Evolutionary conservation across 2,329 filamentous ascomycete species (phyloP), one percentile per base, ranked within the genome.

Genomic region (Fusarium sublunatum): DNA sequence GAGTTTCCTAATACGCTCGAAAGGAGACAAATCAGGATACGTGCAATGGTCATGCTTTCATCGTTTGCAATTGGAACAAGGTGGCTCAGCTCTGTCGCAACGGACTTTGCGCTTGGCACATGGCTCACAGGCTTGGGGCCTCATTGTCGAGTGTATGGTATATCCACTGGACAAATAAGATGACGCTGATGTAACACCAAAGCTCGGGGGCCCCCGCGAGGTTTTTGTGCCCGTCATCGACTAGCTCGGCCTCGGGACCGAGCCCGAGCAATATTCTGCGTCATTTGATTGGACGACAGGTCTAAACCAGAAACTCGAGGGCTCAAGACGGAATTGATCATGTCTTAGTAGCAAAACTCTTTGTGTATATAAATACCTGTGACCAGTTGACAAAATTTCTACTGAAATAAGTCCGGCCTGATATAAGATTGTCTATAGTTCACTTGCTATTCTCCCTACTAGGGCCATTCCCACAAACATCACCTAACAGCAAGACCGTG

Each of bases 41-140:
- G 19, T 26, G 26, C 60, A 63, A 12, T 19, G n/a, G n/a, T 63
- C 58, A 31, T 36, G 34, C n/a, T 63, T 63, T 10, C 60, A 53
- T 3, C 60, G 58, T 10, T 46, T 63, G 3, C 60, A 63, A 5
- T 63, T 63, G 0, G 58, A 59, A 0, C 60, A 63, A 0, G 58
- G 60, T 9, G 59, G 58, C 13, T 63, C 53, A 2, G 59, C 28
- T 26, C 48, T 49, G 22, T 63, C 59, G 32, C 60, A 63, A 3
- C 55, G 55, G 10, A 63, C 60, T 38, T 63, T 63, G 2, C 60
- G 60, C 0, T 63, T 63, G 1, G 60, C 60, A n/a, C 60, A 63
- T 9, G 60, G 60, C 5, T 63, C 59, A 7, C 60, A 63, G 2
- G 58, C 58, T n/a, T 63, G 58, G 6, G 48, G 1, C 6, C 47